Evolutionary conservation across 768 basidiomycete genomes (phyloP), one percentile per base, ranked within the genome.

Genomic region (Psilocybe cyanescens): DNA sequence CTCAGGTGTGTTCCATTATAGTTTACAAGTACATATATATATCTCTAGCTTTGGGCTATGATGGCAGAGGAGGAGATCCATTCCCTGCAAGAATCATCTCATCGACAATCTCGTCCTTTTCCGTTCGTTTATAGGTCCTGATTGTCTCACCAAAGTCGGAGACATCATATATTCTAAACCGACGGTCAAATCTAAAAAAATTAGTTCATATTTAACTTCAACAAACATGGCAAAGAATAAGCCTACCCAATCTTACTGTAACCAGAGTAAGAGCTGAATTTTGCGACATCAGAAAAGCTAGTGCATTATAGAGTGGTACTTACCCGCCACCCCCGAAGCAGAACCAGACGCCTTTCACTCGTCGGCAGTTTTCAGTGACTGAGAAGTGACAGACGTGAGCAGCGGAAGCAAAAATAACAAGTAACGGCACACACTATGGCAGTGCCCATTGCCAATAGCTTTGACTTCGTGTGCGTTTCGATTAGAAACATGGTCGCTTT

Each of bases 61-160:
- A 66, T 49, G 62, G 65, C 33, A 72, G 63, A 11, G 73, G 72
- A 47, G 75, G 65, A 24, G 85, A 78, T 37, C 79, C 81, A 53
- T 74, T 76, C 2, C 92, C 91, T 3, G 81, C 80, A 5, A 94
- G 78, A 9, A 86, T 70, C 76, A 90, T 81, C 62, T 83, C 81
- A 65, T 92, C 88, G 47, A 91, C 54, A 12, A 92, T 77, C 57
- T 84, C 85, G 57, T 88, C 87, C 59, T 88, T 79, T 70, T 92
- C 91, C 3, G 86, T 88, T 41, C 87, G 86, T 75, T 97, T 97
- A 74, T 92, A 84, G 39, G 97, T 97, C 71, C 82, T 79, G 71
- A 99, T 93, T 5, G 86, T 95, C 81, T 99, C 97, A 48, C 97
- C 97, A 67, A 84, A 98, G 63, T 94, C 87, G 16, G 89, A 90